These are phyloP conservation scores for Sicyos baderoa DNA, from an alignment of 306 rosid species.

Conservation along the genomic window DNA sequence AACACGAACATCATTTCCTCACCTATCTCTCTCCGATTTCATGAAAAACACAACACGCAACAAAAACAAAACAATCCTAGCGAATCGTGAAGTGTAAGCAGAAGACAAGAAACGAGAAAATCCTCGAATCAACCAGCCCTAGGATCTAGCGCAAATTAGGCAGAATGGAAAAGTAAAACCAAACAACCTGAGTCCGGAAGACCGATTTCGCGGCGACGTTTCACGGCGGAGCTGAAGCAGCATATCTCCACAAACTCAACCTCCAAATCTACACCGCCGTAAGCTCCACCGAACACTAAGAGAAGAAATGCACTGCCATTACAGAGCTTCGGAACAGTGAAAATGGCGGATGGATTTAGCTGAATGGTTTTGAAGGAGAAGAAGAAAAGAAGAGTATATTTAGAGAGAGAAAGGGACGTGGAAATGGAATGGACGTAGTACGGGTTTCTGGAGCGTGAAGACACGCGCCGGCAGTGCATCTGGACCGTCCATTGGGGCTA, in stretches of 20 bases:
- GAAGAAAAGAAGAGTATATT: neutral
- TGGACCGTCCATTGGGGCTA: neutral
- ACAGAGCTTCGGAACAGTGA: neutral
- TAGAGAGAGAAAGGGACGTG: neutral
- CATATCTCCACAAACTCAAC: neutral
- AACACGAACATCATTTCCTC: neutral
- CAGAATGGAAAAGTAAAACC: neutral
- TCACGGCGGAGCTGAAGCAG: slow-evolving; percentile 11
- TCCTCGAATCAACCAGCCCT: neutral
- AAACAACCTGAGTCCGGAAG: slow-evolving; percentile 9
- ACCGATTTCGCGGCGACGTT: neutral
- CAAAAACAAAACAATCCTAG: neutral
- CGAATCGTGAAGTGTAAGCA: neutral
- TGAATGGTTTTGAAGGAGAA: neutral
- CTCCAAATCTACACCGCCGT: neutral
- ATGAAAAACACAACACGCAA: neutral
- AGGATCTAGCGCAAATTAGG: slow-evolving; percentile 6
- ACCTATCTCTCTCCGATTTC: neutral
- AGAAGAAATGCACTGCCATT: neutral
- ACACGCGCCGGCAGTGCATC: neutral
- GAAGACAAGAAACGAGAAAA: neutral
- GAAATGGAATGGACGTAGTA: neutral
- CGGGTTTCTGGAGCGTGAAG: neutral
- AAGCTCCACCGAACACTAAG: neutral
- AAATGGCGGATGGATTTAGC: neutral